Evolutionary conservation across 2,329 filamentous ascomycete species (phyloP), one percentile per base, ranked within the genome.

Genomic region (Sporothrix euskadiensis): DNA sequence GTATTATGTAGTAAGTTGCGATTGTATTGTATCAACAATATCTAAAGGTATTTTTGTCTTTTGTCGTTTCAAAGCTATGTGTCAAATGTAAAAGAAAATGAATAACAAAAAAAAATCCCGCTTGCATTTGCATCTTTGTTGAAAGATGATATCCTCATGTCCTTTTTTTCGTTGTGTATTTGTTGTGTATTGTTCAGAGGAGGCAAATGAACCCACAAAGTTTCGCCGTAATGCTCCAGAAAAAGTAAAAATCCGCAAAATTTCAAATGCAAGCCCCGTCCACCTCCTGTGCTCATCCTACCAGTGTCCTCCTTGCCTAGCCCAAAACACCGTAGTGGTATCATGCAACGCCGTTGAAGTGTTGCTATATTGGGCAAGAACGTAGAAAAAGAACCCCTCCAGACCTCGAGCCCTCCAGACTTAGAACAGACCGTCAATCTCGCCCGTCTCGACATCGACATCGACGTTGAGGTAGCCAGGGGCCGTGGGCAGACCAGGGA

Each of bases 401-500:
- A n/a, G 19, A 10, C n/a, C 54, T 6, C 1, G 22, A 12, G 56
- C 26, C 16, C 49, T 7, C 59, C 3, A 35, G 26, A 26, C 12
- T 22, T 94, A 99, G 83, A 98, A 99, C 73, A 99, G 88, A 5
- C 96, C 92, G 74, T 93, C 90, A 76, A 95, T 93, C 83, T 95
- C 92, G 72, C 92, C 92, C n/a, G 91, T 94, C 84, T 94, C 91
- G 6, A 86, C 83, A 78, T 95, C 91, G 52, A 92, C 91, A 77
- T 98, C 95, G 63, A 98, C 94, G 79, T 98, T 98, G 75, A 98
- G 85, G 81, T 98, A 98, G 12, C 96, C 96, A 9, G 95, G 96
- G 26, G 95, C 95, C 9, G 96, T 98, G 10, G 95, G 95, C 76
- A 99, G 85, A 75, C 96, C 96, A 16, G 96, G 96, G 76, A 99